Evolutionary conservation across 257 asterid species (phyloP), one percentile per base, ranked within the genome.

Genomic region (Przewalskia tangutica): DNA sequence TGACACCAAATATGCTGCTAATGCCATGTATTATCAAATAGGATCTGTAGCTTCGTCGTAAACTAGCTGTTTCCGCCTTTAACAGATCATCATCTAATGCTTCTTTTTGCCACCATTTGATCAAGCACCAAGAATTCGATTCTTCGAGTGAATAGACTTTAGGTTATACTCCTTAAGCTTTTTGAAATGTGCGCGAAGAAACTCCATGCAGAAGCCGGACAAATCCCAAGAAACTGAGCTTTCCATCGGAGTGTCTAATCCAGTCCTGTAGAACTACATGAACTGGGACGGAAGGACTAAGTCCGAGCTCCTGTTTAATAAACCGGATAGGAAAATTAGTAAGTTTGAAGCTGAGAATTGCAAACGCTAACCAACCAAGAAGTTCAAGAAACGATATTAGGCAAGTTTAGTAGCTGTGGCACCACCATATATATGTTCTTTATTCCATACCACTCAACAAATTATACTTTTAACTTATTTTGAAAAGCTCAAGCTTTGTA

Each of bases 231-330:
- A 95, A 93, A 88, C 98, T 95, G 79, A 95, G 98, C 88, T 95
- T 95, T 75, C 98, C 98, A 1, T 95, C 98, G 0, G 95, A 87
- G 63, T 92, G 98, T 79, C 98, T 83, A 81, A 95, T 92, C 98
- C 98, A 95, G 81, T 95, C 98, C 83, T 95, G 93, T 44, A 95
- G 95, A 40, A 95, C 97, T 83, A 93, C 98, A 54, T 95, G 98
- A 83, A 95, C 92, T 0, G 98, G 97, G 60, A 95, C 97, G 3
- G 98, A 95, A 34, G 97, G 96, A 82, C 92, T 82, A 1, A 95
- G 92, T 51, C 98, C 98, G 11, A 95, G 97, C 89, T 95, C 98
- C 98, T 95, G 89, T 64, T 40, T 5, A 1, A 34, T 34, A 38
- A 54, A 8, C 18, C 75, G 5, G 6, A 59, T 16, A 44, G 44